Percentiles rank a stretch among this genome's conserved stretches.
phyloP scores from a whole-genome alignment of 495 filamentous ascomycete species.

The Penicillium verhagenii region DNA sequence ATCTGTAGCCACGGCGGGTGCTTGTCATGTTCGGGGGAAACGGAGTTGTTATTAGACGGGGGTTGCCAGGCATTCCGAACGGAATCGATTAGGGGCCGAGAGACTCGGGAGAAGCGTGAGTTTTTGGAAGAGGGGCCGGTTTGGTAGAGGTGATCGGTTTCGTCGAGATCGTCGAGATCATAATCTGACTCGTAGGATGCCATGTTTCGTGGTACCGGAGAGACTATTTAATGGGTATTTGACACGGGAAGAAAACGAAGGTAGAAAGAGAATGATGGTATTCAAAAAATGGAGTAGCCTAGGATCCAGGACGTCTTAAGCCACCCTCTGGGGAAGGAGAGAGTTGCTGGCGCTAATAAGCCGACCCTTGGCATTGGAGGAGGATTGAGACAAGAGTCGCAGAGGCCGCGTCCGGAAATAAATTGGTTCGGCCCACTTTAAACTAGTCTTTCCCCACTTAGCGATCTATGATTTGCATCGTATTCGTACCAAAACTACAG shows the following conservation, averaged over 20 bases:
- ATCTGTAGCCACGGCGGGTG: slow-evolving; percentile 30
- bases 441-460: background rate
- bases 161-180: slow-evolving; percentile 24
- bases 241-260: background rate
- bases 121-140: slow-evolving; percentile 6
- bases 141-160: slow-evolving; percentile 19
- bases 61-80: slow-evolving; percentile 49
- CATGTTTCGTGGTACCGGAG: slow-evolving; percentile 2
- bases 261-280: background rate
- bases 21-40: slow-evolving; percentile 19
- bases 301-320: background rate
- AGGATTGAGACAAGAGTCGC: too few species aligned
- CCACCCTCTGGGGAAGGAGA: background rate
- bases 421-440: background rate
- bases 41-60: slow-evolving; percentile 21
- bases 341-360: background rate
- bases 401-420: background rate
- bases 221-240: background rate
- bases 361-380: background rate
- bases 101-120: background rate
- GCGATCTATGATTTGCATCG: background rate
- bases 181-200: slow-evolving; percentile 12
- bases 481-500: too few species aligned
- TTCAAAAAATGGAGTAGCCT: background rate
- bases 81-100: slow-evolving; percentile 43